These are phyloP conservation scores for Neofusicoccum sp. DNA, from an alignment of 2,329 filamentous ascomycete species.

Conservation along the genomic window DNA sequence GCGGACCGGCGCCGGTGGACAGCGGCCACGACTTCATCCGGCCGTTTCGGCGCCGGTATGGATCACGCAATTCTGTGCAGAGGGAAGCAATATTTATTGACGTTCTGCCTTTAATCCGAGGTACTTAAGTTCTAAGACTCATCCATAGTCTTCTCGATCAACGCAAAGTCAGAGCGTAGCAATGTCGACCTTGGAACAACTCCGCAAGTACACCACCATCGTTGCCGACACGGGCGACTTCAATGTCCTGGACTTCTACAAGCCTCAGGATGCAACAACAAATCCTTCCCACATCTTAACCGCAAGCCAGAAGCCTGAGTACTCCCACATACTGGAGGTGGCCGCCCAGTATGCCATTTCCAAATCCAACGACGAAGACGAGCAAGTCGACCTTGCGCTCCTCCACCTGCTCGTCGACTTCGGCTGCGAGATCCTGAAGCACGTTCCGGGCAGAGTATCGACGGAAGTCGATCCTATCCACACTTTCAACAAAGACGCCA, in stretches of 20 bases:
- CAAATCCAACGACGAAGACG: not conserved
- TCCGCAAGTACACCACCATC: conserved; percentile 13
- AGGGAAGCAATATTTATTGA: not conserved
- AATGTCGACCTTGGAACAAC: not conserved
- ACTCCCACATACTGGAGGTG: not conserved
- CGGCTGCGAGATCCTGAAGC: not conserved
- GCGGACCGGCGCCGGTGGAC: not conserved
- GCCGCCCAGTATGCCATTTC: not conserved
- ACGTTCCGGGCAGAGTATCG: conserved; percentile 4
- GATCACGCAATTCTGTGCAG: conserved; percentile 2
- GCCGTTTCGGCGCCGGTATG: not conserved
- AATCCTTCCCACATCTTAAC: conserved; percentile 12
- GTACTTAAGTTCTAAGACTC: too few relatives aligned
- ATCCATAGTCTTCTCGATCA: too few relatives aligned
- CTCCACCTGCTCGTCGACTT: conserved; percentile 10
- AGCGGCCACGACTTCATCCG: conserved; percentile 8
- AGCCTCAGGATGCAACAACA: conserved; percentile 1
- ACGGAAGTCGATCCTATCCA: conserved; percentile 4
- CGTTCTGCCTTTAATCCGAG: too few relatives aligned
- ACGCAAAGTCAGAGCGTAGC: too few relatives aligned
- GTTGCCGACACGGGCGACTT: conserved; percentile 17
- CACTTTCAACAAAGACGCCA: conserved; percentile 30
- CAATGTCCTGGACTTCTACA: conserved; percentile 10
- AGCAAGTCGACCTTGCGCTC: not conserved
- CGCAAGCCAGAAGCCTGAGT: not conserved